phyloP scores from a whole-genome alignment of 192 early-diverging fungal species.

The Phycomyces blakesleeanus region DNA sequence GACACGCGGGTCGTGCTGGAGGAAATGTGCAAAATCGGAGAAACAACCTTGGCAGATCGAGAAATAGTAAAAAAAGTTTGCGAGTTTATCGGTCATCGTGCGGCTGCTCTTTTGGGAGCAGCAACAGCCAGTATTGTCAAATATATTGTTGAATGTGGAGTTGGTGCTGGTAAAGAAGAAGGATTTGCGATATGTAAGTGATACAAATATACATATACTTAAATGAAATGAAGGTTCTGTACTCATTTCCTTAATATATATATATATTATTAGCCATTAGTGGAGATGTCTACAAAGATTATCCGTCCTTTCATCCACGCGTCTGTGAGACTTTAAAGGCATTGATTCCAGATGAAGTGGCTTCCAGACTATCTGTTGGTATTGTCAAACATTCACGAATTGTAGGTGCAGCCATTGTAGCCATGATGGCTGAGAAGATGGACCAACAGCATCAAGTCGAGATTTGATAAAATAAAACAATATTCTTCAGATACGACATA shows the following conservation, averaged over 20 bases:
- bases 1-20: slow-evolving; percentile 67
- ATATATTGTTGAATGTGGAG: slow-evolving; percentile 33
- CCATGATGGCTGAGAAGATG: slow-evolving; percentile 37
- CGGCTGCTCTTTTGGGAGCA: slow-evolving; percentile 66
- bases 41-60: slow-evolving; percentile 72
- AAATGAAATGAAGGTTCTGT: background rate
- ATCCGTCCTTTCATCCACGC: slow-evolving; percentile 37
- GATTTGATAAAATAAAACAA: background rate
- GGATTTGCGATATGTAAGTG: slow-evolving; percentile 39
- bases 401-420: slow-evolving; percentile 38
- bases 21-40: slow-evolving; percentile 58
- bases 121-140: slow-evolving; percentile 53
- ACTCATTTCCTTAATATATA: background rate
- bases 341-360: slow-evolving; percentile 32
- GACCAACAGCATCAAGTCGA: background rate
- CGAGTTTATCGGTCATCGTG: slow-evolving; percentile 66
- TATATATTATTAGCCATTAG: slow-evolving; percentile 26
- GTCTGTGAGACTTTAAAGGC: slow-evolving; percentile 35
- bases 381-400: slow-evolving; percentile 36
- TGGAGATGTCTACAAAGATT: slow-evolving; percentile 38
- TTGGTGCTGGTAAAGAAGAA: slow-evolving; percentile 16
- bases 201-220: no score
- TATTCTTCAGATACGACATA: no score
- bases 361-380: slow-evolving; percentile 29
- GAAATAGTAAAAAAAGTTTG: slow-evolving; percentile 75